Evolutionary conservation across 2,329 filamentous ascomycete species (phyloP).

Genomic region (Cadophora sp.): DNA sequence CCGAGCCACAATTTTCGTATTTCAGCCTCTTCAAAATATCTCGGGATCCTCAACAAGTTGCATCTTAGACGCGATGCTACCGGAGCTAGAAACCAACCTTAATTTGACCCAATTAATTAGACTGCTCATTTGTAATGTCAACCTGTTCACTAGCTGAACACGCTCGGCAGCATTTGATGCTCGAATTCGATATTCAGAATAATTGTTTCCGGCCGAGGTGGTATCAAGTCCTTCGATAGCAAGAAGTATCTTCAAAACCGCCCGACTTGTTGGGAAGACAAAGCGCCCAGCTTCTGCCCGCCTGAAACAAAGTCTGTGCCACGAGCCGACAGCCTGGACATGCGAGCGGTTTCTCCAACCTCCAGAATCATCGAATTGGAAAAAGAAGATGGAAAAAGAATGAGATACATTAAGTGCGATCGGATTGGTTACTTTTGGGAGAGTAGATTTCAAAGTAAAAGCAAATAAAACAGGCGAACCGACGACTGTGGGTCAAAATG

Average conservation of each 20-base stretch:
- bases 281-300: background rate
- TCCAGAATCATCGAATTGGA: background rate
- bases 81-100: background rate
- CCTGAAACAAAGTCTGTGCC: constrained; percentile 1
- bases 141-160: too few relatives aligned
- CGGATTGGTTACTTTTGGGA: too few relatives aligned
- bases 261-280: background rate
- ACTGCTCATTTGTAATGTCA: too few relatives aligned
- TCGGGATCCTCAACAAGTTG: background rate
- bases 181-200: background rate
- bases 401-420: too few relatives aligned
- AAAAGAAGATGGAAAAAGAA: background rate
- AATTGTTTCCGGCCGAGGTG: background rate
- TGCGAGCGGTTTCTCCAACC: background rate
- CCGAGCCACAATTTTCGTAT: background rate
- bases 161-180: too few relatives aligned
- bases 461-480: background rate
- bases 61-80: constrained; percentile 6
- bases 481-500: too few relatives aligned
- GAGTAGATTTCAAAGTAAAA: too few relatives aligned
- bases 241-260: background rate
- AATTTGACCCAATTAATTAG: background rate
- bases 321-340: background rate
- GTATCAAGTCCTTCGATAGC: background rate
- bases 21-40: background rate